Evolutionary conservation across 306 rosid genomes (phyloP).

Genomic region (Adenanthera pavonina): DNA sequence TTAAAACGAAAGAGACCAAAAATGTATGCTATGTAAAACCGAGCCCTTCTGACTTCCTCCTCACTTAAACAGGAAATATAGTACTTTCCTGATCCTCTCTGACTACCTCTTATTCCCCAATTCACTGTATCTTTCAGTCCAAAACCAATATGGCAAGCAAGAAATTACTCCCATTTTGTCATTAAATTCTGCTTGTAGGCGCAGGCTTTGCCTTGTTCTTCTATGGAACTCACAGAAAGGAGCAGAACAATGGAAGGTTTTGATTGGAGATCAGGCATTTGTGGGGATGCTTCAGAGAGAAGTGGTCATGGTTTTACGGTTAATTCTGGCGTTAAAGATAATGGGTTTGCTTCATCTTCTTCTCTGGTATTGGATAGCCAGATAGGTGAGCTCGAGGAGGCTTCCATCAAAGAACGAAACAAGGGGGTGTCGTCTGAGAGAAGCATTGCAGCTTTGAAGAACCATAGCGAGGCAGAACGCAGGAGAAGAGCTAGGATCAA

Average conservation of each 20-base stretch:
- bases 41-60: slow-evolving; percentile 17
- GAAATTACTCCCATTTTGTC: slow-evolving; percentile 37
- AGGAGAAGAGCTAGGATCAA: slow-evolving; percentile 78
- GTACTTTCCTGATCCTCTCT: slow-evolving; percentile 29
- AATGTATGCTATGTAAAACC: slow-evolving; percentile 21
- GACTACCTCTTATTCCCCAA: slow-evolving; percentile 30
- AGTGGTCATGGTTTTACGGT: slow-evolving; percentile 29
- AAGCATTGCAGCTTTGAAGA: slow-evolving; percentile 67
- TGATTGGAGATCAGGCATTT: slow-evolving; percentile 11
- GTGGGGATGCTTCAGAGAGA: slow-evolving; percentile 7
- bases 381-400: slow-evolving; percentile 64
- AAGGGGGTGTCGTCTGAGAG: slow-evolving; percentile 61
- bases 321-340: slow-evolving; percentile 8
- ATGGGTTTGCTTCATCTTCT: slow-evolving; percentile 60
- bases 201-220: not conserved
- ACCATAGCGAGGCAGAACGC: slow-evolving; percentile 76
- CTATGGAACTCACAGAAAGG: slow-evolving; percentile 21
- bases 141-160: slow-evolving; percentile 40
- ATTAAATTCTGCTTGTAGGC: slow-evolving; percentile 21
- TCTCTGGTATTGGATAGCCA: slow-evolving; percentile 48
- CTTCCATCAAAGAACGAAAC: slow-evolving; percentile 50
- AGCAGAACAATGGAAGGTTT: slow-evolving; percentile 47
- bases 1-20: not conserved
- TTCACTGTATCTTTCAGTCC: slow-evolving; percentile 32
- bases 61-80: slow-evolving; percentile 34